Base-by-base conservation (phyloP, 768 basidiomycete species). In the Mycena venus region DNA sequence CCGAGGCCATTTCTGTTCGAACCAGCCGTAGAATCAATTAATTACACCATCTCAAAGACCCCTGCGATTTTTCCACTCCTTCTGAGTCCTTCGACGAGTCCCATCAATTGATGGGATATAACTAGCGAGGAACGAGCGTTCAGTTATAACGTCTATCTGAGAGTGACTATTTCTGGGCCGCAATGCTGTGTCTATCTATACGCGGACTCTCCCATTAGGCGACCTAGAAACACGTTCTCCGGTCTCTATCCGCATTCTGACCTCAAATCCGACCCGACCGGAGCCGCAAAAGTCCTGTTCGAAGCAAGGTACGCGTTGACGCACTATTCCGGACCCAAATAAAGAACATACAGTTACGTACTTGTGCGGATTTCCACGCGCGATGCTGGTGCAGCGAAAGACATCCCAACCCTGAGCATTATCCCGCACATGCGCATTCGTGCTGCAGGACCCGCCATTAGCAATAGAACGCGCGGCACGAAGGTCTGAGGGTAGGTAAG, bases 241-340 rank as follows among this genome's bases (percentile, higher is more conserved):
- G 27, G 29, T 40, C 61, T 60, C 61, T 38, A 62, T 47, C 23
- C 10, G 2, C 40, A 62, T 62, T 44, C 61, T 62, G 42, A 62
- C 40, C 42, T 31, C 40, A 44, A 44, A 62, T 62, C 61, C 40
- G 61, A 62, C 61, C 61, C 61, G 40, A 62, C 61, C 61, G 40
- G 61, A 47, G 59, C 61, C 61, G 61, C 61, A 36, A 60, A 60
- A 40, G 59, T 60, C 31, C 59, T 60, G 23, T 60, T 63, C 61
- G 40, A 63, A 63, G 29, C 42, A 63, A 63, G 61, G 61, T 63
- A 63, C 61, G 61, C 61, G 42, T 63, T 63, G 61, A 63, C 61
- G 25, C 61, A 63, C 25, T 63, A 63, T 21, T 40, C 59, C 36
- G 59, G 59, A 40, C 59, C 23, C 47, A 49, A 49, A 49, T 21